These are phyloP conservation scores for Aegilops longissima DNA, from an alignment of 176 grass and related monocot species.

Conservation along the genomic window DNA sequence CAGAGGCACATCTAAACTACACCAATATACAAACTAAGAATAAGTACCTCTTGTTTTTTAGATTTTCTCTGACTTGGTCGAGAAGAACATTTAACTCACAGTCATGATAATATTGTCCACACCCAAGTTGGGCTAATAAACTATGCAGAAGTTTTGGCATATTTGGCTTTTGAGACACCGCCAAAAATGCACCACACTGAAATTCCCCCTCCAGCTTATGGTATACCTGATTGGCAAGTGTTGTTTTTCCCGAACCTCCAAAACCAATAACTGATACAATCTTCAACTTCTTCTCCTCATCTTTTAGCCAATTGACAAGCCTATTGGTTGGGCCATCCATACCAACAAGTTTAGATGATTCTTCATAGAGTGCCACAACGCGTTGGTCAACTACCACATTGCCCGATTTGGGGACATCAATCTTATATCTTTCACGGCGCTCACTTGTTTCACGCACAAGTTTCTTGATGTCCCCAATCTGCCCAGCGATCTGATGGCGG, in stretches of 20 bases:
- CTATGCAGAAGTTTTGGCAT: background rate
- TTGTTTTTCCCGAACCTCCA: conserved; percentile 7
- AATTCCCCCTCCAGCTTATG: background rate
- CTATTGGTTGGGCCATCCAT: too few relatives aligned
- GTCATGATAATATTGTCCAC: background rate
- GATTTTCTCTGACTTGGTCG: background rate
- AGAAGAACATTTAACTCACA: conserved; percentile 14
- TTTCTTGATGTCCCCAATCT: background rate
- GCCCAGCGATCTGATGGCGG: background rate
- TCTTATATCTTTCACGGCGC: background rate
- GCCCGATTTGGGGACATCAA: background rate
- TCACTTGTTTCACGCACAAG: background rate
- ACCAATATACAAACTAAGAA: background rate
- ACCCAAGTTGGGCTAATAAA: conserved; percentile 1
- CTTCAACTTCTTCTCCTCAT: background rate
- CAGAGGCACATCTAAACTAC: too few relatives aligned
- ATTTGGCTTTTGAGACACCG: conserved; percentile 8
- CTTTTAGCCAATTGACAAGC: too few relatives aligned
- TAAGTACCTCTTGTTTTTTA: conserved; percentile 5
- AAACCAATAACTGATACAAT: background rate
- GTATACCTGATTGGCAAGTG: conserved; percentile 11
- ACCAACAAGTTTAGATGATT: too few relatives aligned
- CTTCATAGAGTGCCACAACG: background rate
- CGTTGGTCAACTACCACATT: background rate
- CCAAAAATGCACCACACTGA: background rate